Conservation (phyloP, 371 early-diverging fungal species). For the Chytridiales sp. region DNA sequence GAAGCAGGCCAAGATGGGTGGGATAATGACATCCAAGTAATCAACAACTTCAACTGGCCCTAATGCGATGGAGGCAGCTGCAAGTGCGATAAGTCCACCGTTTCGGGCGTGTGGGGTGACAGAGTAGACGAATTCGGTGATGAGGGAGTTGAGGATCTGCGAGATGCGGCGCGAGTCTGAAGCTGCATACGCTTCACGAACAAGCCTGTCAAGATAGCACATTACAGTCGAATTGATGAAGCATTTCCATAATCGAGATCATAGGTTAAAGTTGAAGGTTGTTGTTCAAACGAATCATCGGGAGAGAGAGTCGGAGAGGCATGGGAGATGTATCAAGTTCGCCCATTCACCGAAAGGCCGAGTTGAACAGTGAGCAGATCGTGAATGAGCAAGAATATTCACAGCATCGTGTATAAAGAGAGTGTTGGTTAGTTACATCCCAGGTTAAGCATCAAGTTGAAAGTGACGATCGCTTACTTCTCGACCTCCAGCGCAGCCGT, state of each 20-base stretch:
- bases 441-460: too few species aligned
- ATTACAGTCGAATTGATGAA: not conserved
- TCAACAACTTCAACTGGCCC: slow-evolving; percentile 45
- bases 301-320: not conserved
- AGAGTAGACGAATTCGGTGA: slow-evolving; percentile 80
- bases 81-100: slow-evolving; percentile 90
- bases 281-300: too few species aligned
- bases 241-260: too few species aligned
- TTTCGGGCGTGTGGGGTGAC: slow-evolving; percentile 76
- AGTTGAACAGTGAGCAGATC: too few species aligned
- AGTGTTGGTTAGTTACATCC: too few species aligned
- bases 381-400: too few species aligned
- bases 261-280: too few species aligned
- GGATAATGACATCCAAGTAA: slow-evolving; percentile 65
- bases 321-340: not conserved
- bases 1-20: slow-evolving; percentile 88
- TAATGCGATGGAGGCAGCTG: slow-evolving; percentile 81
- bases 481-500: slow-evolving; percentile 86
- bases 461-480: slow-evolving; percentile 59
- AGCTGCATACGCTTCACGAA: slow-evolving; percentile 60
- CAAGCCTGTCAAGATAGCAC: slow-evolving; percentile 55
- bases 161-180: slow-evolving; percentile 53
- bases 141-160: slow-evolving; percentile 61
- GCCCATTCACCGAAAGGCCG: too few species aligned
- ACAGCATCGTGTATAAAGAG: too few species aligned